A percentile compares a stretch with the other conserved stretches of the same genome.
Evolutionary conservation across 139 green algal genomes (phyloP).

Genomic region (Closterium sp.): DNA sequence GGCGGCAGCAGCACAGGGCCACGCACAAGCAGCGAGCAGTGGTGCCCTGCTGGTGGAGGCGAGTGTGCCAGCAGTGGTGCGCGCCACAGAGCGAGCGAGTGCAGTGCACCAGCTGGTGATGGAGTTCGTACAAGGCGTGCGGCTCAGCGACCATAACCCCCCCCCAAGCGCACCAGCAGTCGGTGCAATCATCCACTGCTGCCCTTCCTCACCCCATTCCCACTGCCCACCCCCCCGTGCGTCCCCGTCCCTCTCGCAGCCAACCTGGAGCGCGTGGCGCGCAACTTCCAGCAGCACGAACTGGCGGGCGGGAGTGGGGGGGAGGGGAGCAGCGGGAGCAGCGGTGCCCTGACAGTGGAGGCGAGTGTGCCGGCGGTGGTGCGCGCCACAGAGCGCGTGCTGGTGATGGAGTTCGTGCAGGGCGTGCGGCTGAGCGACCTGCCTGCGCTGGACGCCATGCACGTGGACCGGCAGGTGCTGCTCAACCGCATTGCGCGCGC

Average conservation of each 20-base stretch:
- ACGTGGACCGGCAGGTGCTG: constrained; percentile 82
- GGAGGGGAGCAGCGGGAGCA: neutral
- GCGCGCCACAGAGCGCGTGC: constrained; percentile 58
- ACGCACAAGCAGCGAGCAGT: too few relatives aligned
- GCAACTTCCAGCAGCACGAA: neutral
- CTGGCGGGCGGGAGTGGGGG: neutral
- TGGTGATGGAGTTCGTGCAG: constrained; percentile 92
- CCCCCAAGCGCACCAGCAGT: too few relatives aligned
- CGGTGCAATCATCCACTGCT: too few relatives aligned
- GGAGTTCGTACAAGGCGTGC: too few relatives aligned
- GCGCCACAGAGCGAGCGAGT: too few relatives aligned
- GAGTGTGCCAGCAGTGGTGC: too few relatives aligned
- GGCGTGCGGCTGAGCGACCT: constrained; percentile 91
- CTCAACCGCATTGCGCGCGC: constrained; percentile 71
- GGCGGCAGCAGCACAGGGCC: too few relatives aligned
- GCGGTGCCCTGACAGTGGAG: neutral
- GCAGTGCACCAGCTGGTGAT: too few relatives aligned
- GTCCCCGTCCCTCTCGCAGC: neutral
- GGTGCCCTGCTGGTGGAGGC: too few relatives aligned
- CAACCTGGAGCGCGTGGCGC: neutral
- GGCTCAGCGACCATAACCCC: too few relatives aligned
- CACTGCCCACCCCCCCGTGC: neutral
- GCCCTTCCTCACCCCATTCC: neutral
- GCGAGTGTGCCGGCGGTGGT: neutral
- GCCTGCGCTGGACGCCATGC: constrained; percentile 72